Base-by-base conservation (phyloP, 805 yeast genomes). In the Wickerhamiella occidentalis region DNA sequence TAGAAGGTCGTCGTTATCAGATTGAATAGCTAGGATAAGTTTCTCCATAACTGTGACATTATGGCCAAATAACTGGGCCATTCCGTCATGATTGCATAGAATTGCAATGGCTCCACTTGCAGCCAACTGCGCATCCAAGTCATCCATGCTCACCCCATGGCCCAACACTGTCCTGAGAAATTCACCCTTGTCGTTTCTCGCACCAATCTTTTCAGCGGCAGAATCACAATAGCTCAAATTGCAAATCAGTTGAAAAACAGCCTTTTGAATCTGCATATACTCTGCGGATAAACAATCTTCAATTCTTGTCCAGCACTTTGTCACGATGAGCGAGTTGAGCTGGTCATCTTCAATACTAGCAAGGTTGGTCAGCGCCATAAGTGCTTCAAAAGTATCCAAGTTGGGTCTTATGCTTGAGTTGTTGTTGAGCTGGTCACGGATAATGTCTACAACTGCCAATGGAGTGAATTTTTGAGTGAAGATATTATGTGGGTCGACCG, bases 301-400 rank as follows among this genome's bases (percentile, higher is more conserved):
- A 12, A 80, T 68, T 23, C 68, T 68, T 0, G 68, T 56, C 74
- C 79, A 77, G 45, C 70, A 65, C 6, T 66, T 61, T 3, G 67
- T 61, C 41, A 64, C 61, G 4, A 71, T 64, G 11, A 62, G 67
- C 23, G 72, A 64, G 8, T 71, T 69, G 30, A 69, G 62, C 12
- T 62, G 63, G 3, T 69, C 66, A 9, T 67, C 68, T 40, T 66
- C 68, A 1, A 70, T 52, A 0, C 85, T 71, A 0, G 85, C 75
- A 6, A 81, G 55, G 61, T 83, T 84, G 1, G 90, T 83, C 25
- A 83, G 68, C 0, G 88, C 85, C 19, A 80, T 59, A 36, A 84
- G 64, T 0, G 79, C 67, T 56, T 79, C 82, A 55, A 72, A 74
- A 18, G 72, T 69, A 45, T 68, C 72, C 23, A 69, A 61, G 43